Evolutionary conservation across 805 yeast genomes (phyloP).

Genomic region (Ogataea pignaliae): DNA sequence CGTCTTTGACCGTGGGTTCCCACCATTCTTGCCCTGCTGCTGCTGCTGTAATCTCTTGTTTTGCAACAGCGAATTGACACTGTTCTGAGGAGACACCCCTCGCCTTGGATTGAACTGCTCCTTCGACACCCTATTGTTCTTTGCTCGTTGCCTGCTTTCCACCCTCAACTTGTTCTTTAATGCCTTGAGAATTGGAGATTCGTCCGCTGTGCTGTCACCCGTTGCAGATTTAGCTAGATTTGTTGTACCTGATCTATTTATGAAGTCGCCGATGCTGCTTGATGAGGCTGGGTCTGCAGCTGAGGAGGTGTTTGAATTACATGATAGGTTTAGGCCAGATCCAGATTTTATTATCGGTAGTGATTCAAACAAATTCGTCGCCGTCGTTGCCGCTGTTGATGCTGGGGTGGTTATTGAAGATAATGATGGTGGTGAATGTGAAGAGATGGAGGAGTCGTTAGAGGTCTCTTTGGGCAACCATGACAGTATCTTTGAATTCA

Average conservation of each 20-base stretch:
- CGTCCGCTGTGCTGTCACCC: slow-evolving; percentile 3
- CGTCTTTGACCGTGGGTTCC: background rate
- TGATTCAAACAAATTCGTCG: slow-evolving; percentile 6
- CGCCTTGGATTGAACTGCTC: background rate
- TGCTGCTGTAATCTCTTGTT: background rate
- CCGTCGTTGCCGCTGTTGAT: background rate
- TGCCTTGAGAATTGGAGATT: slow-evolving; percentile 20
- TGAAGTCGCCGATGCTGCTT: slow-evolving; percentile 18
- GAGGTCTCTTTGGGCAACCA: slow-evolving; percentile 31
- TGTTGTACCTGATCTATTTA: slow-evolving; percentile 11
- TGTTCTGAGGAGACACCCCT: background rate
- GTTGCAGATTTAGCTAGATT: slow-evolving; percentile 5
- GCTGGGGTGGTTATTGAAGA: background rate
- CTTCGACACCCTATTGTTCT: slow-evolving; percentile 2
- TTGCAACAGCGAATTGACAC: background rate
- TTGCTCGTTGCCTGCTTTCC: slow-evolving; percentile 12
- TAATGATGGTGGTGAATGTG: background rate
- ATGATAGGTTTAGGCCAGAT: slow-evolving; percentile 20
- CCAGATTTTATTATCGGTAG: slow-evolving; percentile 28
- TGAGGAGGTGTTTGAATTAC: background rate
- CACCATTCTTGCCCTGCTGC: background rate
- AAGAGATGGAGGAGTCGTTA: too few relatives aligned
- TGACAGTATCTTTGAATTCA: slow-evolving; percentile 31
- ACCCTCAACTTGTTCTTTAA: slow-evolving; percentile 26
- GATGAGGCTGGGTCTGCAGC: background rate